These are phyloP conservation scores for Aureobasidium sp. DNA, from an alignment of 2,329 filamentous ascomycete species.

Conservation along the genomic window DNA sequence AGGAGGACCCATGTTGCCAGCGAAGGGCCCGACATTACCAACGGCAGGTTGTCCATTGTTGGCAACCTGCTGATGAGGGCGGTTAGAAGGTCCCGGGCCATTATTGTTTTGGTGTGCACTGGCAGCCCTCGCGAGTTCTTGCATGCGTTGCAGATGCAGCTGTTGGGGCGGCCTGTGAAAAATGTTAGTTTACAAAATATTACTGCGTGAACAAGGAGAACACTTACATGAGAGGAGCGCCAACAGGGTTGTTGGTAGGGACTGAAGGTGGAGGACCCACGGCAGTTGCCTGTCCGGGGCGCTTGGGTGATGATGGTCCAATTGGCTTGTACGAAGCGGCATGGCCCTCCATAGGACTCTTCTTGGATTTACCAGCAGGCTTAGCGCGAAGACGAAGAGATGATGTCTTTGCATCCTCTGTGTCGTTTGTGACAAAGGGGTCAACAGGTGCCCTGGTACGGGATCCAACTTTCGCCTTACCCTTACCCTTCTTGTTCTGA, in stretches of 20 bases:
- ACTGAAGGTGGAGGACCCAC: not conserved
- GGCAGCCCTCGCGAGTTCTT: not conserved
- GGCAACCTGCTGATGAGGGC: not conserved
- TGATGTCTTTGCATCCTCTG: not conserved
- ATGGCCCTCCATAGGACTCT: not conserved
- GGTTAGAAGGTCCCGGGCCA: not conserved
- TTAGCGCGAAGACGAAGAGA: conserved; percentile 3
- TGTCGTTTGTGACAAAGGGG: not conserved
- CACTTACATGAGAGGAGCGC: not conserved
- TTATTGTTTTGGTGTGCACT: not conserved
- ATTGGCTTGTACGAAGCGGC: not conserved
- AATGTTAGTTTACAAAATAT: not conserved
- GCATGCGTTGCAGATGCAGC: not conserved
- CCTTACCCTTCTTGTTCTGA: not conserved
- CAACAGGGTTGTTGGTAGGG: not conserved
- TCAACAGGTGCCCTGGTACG: not conserved
- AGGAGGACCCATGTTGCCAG: not conserved
- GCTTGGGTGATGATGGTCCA: not conserved
- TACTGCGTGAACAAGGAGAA: not conserved
- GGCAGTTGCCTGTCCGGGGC: not conserved
- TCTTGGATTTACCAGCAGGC: not conserved
- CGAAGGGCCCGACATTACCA: not conserved
- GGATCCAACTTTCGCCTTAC: not conserved
- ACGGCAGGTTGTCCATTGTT: not conserved
- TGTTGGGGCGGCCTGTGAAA: not conserved